Percentiles rank a stretch among this genome's conserved stretches.
Conservation (phyloP, 352 stramenopile genomes). For the Globisporangium iwayamae region DNA sequence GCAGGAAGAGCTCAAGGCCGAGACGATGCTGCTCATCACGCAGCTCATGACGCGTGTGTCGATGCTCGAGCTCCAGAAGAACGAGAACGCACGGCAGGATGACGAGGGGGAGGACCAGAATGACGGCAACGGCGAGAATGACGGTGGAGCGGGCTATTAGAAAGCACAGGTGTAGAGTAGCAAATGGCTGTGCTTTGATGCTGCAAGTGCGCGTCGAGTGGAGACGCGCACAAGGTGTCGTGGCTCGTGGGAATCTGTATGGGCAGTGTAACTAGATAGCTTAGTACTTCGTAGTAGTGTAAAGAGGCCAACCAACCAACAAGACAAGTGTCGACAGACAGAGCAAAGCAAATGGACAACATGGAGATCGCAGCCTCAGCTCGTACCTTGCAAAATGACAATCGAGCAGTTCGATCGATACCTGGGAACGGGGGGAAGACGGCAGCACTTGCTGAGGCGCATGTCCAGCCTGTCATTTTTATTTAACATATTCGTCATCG, state of each 20-base stretch:
- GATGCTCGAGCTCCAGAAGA: constrained; percentile 61
- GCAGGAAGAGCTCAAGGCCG: constrained; percentile 77
- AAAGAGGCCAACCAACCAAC: neutral
- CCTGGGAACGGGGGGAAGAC: neutral
- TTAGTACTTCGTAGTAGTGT: neutral
- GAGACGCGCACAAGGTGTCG: too few species aligned
- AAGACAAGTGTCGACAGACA: neutral
- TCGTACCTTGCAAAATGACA: too few species aligned
- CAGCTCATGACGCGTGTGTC: constrained; percentile 84
- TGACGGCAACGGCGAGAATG: constrained; percentile 21
- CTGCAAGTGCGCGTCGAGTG: too few species aligned
- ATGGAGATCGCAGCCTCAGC: too few species aligned
- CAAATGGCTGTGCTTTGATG: neutral
- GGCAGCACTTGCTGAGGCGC: neutral
- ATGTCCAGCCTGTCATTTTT: neutral
- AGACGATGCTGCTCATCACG: constrained; percentile 82
- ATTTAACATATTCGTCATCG: constrained; percentile 1
- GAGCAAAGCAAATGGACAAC: neutral
- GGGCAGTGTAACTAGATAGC: neutral
- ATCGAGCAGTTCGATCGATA: neutral
- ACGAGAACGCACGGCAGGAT: constrained; percentile 25
- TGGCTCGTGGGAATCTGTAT: neutral
- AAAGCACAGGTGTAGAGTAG: neutral
- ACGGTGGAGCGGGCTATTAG: neutral
- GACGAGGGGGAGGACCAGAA: constrained; percentile 25